These are phyloP conservation scores for Saccharomycopsis sp. DNA, from an alignment of 805 yeast species.

Conservation along the genomic window DNA sequence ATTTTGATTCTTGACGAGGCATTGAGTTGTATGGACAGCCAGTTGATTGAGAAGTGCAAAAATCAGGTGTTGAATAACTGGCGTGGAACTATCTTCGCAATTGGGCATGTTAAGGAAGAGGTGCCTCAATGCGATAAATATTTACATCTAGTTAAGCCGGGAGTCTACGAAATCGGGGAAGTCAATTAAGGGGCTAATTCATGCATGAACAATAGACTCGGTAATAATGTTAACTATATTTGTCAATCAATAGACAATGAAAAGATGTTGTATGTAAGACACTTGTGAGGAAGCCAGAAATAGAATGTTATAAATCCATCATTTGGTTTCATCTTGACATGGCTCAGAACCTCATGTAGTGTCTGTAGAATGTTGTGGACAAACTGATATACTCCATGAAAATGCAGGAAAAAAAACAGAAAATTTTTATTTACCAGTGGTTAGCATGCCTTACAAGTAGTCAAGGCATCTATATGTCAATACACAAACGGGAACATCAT, in stretches of 20 bases:
- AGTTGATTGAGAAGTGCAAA: slow-evolving; percentile 49
- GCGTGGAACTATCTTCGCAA: slow-evolving; percentile 67
- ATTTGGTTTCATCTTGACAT: not conserved
- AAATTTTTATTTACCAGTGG: no score
- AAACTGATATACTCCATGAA: not conserved
- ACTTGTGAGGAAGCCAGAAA: no score
- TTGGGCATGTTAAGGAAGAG: slow-evolving; percentile 81
- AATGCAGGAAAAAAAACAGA: not conserved
- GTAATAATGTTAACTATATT: no score
- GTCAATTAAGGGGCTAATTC: slow-evolving; percentile 6
- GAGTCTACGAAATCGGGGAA: slow-evolving; percentile 30
- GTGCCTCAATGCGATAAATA: slow-evolving; percentile 62
- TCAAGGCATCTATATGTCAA: no score
- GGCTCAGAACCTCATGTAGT: not conserved
- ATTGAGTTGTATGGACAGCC: slow-evolving; percentile 79
- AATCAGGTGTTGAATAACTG: slow-evolving; percentile 41
- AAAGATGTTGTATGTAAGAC: no score
- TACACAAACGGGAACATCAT: no score
- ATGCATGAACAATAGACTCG: no score
- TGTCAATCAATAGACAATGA: no score
- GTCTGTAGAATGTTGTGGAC: not conserved
- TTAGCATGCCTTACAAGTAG: no score
- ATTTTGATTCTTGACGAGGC: slow-evolving; percentile 87
- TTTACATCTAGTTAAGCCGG: slow-evolving; percentile 32
- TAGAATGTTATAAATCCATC: not conserved